Conservation (phyloP, 495 filamentous ascomycete species). For the Neurospora hispaniola region DNA sequence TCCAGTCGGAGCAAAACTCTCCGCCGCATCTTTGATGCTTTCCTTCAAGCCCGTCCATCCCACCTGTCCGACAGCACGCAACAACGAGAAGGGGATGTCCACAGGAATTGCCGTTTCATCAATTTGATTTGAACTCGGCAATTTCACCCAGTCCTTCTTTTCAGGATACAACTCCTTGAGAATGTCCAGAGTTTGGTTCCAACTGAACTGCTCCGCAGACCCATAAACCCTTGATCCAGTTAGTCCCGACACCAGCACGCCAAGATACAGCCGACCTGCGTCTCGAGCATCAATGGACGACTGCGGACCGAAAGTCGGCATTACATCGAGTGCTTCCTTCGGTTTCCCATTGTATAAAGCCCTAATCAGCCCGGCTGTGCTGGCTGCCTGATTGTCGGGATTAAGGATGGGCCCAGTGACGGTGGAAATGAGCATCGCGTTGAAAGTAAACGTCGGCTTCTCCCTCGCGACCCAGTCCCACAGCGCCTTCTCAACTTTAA, state of each 20-base stretch:
- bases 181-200: constrained; percentile 10
- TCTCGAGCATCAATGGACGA: constrained; percentile 19
- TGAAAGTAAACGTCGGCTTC: constrained; percentile 18
- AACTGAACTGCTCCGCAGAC: constrained; percentile 17
- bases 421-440: constrained; percentile 15
- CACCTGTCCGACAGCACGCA: constrained; percentile 13
- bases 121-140: constrained; percentile 13
- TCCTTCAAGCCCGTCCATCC: constrained; percentile 24
- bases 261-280: constrained; percentile 17
- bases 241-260: constrained; percentile 14
- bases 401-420: constrained; percentile 18
- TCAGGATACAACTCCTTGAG: constrained; percentile 16
- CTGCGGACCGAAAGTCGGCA: constrained; percentile 10
- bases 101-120: constrained; percentile 17
- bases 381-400: constrained; percentile 12
- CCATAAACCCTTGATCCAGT: constrained; percentile 17
- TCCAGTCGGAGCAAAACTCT: constrained; percentile 6
- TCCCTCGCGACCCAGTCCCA: constrained; percentile 24
- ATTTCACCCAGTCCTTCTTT: constrained; percentile 6
- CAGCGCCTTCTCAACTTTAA: constrained; percentile 13
- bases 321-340: constrained; percentile 1
- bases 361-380: constrained; percentile 16
- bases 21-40: constrained; percentile 9
- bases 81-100: constrained; percentile 12
- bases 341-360: constrained; percentile 8